Base-by-base conservation (phyloP, 2,329 filamentous ascomycete genomes). In the Elsinoe australis region DNA sequence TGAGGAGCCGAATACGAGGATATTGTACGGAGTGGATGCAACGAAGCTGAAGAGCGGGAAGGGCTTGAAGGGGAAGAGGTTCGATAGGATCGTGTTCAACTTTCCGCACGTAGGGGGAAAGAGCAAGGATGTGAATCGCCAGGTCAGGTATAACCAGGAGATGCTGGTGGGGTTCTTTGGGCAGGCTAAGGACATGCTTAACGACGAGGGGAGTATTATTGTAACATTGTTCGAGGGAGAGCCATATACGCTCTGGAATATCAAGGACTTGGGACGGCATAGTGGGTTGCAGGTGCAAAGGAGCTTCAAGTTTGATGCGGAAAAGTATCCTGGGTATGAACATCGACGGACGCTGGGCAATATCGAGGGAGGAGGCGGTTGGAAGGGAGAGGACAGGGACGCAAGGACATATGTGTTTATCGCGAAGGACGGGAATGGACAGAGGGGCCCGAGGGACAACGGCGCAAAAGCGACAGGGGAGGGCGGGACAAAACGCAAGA, bases 31-130 rank as follows among this genome's bases (percentile, higher is more conserved):
- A 47, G 70, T 88, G 53, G 84, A 89, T 65, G 85, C 82, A 1
- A 80, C 75, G 34, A 83, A 76, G 56, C 73, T 83, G 61, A 49
- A 52, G 12, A 51, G 60, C 35, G 74, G 71, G 52, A 59, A 68
- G 15, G 58, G 74, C 32, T 70, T 67, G 38, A 68, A 64, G 18
- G 65, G 64, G 5, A 59, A 56, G 49, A 65, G 71, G 3, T 89
- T 84, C 73, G 82, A 94, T 64, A 76, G 80, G 49, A 82, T 96
- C 53, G 74, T 90, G 55, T 98, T 96, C 78, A 95, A 95, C 72
- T 98, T 98, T 66, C 92, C 92, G 28, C 92, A 98, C 69, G 85
- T 94, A 3, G 92, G 92, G 54, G 92, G 92, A 36, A 82, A 94
- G 59, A 85, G 80, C 55, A 96, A 84, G 57, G 89, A 96, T 69